These are phyloP conservation scores for Chalciporus pseudorubinellus DNA, from an alignment of 768 basidiomycete genomes.

Conservation along the genomic window DNA sequence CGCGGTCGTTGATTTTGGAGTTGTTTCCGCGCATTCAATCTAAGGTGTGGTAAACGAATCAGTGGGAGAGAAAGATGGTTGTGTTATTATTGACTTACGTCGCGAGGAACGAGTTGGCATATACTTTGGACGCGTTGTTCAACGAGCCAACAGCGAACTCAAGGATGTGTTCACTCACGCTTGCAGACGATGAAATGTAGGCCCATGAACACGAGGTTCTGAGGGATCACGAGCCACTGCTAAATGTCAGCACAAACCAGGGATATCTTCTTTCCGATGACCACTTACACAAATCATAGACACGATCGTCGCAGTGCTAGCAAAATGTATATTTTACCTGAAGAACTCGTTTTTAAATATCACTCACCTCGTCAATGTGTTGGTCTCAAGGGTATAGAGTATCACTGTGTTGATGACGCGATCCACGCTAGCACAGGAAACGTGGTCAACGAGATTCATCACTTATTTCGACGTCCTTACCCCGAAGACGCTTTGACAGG, in stretches of 20 bases:
- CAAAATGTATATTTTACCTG: not conserved
- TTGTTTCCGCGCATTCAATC: slow-evolving; percentile 38
- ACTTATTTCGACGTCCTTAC: slow-evolving; percentile 15
- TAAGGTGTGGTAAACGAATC: slow-evolving; percentile 5
- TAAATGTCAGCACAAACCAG: not conserved
- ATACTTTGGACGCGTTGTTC: slow-evolving; percentile 33
- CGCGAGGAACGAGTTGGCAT: slow-evolving; percentile 51
- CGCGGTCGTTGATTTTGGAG: slow-evolving; percentile 31
- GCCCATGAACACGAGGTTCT: slow-evolving; percentile 51
- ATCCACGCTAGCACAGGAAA: slow-evolving; percentile 37
- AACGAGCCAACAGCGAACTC: not conserved
- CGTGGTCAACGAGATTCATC: not conserved
- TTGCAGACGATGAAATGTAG: slow-evolving; percentile 55
- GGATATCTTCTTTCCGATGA: not conserved
- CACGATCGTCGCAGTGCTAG: slow-evolving; percentile 40
- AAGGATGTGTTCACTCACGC: slow-evolving; percentile 28
- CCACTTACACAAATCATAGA: slow-evolving; percentile 43
- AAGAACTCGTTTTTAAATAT: not conserved
- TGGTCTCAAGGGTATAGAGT: slow-evolving; percentile 53
- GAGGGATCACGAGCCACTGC: slow-evolving; percentile 46
- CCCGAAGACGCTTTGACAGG: slow-evolving; percentile 41
- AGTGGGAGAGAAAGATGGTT: not conserved
- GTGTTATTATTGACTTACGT: slow-evolving; percentile 33
- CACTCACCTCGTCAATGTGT: slow-evolving; percentile 45
- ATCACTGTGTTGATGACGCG: slow-evolving; percentile 47